These are phyloP conservation scores for Bolboschoenoplectus hybrid DNA, from an alignment of 202 grass and related monocot species.

Conservation along the genomic window DNA sequence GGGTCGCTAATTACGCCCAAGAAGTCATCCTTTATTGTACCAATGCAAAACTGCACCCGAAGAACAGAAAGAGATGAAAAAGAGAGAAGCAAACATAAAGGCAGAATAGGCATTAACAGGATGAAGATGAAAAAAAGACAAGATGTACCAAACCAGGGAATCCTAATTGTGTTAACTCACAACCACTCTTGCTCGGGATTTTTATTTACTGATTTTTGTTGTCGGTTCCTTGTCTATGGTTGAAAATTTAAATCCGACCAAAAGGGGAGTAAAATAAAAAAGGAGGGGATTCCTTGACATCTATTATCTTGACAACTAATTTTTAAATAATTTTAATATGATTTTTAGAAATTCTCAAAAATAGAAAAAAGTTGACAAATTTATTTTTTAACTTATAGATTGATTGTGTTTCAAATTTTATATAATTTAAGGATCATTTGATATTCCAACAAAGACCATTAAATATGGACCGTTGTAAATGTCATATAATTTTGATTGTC, in stretches of 20 bases:
- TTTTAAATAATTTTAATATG: no score
- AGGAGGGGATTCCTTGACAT: no score
- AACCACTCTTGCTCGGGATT: background rate
- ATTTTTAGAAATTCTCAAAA: no score
- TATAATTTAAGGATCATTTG: no score
- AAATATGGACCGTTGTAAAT: no score
- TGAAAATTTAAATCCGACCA: background rate
- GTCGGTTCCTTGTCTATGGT: background rate
- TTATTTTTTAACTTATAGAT: no score
- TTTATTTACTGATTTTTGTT: background rate
- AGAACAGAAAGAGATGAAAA: background rate
- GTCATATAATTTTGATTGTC: no score
- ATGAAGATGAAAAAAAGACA: background rate
- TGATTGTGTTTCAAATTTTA: no score
- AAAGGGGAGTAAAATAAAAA: background rate
- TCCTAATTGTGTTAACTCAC: background rate
- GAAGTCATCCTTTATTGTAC: conserved; percentile 96
- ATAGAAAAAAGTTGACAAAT: no score
- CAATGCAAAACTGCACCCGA: conserved; percentile 85
- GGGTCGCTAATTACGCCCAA: conserved; percentile 95
- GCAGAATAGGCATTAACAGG: background rate
- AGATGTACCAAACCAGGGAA: background rate
- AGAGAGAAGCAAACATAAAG: background rate
- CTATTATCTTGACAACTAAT: no score
- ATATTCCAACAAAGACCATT: no score